Evolutionary conservation across 495 filamentous ascomycete species (phyloP).

Genomic region (Tuber aestivum): DNA sequence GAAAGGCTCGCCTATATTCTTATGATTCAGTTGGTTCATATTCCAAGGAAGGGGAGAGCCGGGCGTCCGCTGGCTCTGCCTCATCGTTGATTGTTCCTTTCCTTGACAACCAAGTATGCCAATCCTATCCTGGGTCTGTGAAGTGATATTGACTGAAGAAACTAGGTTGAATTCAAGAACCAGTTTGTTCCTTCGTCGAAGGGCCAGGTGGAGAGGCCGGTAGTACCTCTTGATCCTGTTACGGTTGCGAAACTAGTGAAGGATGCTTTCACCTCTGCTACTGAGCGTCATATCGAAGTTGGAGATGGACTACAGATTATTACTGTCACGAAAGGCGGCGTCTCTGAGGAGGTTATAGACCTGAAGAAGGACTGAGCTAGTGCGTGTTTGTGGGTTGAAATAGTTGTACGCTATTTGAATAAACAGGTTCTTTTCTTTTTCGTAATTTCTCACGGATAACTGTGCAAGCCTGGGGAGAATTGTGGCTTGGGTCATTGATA

Average conservation of each 20-base stretch:
- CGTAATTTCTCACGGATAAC: neutral
- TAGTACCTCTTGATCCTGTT: slow-evolving; percentile 55
- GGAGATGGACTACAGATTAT: slow-evolving; percentile 92
- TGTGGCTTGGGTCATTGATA: neutral
- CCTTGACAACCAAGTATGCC: slow-evolving; percentile 74
- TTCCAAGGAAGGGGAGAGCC: slow-evolving; percentile 74
- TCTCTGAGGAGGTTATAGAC: slow-evolving; percentile 69
- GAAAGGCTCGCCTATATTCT: slow-evolving; percentile 87
- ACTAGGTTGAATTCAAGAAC: slow-evolving; percentile 90
- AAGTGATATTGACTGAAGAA: slow-evolving; percentile 1
- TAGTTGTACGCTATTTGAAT: neutral
- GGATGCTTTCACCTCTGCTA: slow-evolving; percentile 95
- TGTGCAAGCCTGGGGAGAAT: neutral
- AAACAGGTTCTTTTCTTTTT: neutral
- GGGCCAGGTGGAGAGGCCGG: slow-evolving; percentile 56
- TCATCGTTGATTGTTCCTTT: slow-evolving; percentile 97
- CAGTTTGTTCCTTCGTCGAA: slow-evolving; percentile 83
- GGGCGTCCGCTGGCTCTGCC: slow-evolving; percentile 90
- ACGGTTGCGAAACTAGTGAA: slow-evolving; percentile 81
- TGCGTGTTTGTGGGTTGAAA: slow-evolving; percentile 9
- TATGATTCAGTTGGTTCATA: slow-evolving; percentile 97
- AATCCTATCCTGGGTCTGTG: neutral
- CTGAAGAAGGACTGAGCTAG: slow-evolving; percentile 78
- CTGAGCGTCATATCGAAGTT: slow-evolving; percentile 97
- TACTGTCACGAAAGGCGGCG: slow-evolving; percentile 62